Conservation (phyloP, 1,139 yeast genomes). For the Yamadazyma taylorii region DNA sequence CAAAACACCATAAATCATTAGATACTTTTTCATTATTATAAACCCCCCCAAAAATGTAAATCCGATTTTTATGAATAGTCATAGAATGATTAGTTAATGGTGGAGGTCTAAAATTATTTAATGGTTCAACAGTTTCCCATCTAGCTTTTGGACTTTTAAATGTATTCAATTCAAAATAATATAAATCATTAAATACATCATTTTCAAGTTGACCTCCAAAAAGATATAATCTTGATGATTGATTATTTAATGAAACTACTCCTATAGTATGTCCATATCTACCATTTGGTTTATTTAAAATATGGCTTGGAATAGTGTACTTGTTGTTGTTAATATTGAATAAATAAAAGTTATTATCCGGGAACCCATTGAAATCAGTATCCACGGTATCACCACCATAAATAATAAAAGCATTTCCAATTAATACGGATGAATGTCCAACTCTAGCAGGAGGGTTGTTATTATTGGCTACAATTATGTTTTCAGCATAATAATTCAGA, state of each 20-base stretch:
- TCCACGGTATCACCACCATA: conserved; percentile 97
- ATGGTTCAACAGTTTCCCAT: conserved; percentile 75
- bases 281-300: conserved; percentile 83
- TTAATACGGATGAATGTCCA: conserved; percentile 89
- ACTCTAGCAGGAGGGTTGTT: conserved; percentile 92
- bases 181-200: conserved; percentile 79
- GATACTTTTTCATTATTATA: conserved; percentile 75
- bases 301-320: conserved; percentile 87
- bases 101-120: conserved; percentile 66
- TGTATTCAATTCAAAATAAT: conserved; percentile 85
- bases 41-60: conserved; percentile 90
- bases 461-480: conserved; percentile 54
- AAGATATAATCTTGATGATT: conserved; percentile 73
- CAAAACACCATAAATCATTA: conserved; percentile 81
- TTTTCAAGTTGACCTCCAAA: conserved; percentile 97
- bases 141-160: conserved; percentile 79
- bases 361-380: conserved; percentile 74
- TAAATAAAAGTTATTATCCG: conserved; percentile 85
- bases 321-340: conserved; percentile 87
- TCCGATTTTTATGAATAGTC: conserved; percentile 73
- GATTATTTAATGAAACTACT: conserved; percentile 57
- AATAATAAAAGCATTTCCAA: conserved; percentile 93
- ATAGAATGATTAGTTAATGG: conserved; percentile 91
- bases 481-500: conserved; percentile 52
- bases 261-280: conserved; percentile 89